Evolutionary conservation across 768 basidiomycete genomes (phyloP).

Genomic region (Paxillus rubicundulus): DNA sequence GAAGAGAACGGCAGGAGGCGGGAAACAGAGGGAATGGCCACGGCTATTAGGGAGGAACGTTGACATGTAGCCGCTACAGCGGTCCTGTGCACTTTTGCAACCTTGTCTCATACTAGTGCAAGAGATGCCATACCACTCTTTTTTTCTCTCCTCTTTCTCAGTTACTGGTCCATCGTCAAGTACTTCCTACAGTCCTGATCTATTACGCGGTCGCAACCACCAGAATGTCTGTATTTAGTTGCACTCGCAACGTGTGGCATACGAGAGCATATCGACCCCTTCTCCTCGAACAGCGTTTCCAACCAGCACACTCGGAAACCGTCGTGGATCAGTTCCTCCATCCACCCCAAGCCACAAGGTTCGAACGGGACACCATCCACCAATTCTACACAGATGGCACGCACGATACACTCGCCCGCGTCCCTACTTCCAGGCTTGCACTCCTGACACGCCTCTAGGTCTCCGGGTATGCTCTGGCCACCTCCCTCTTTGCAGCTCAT

Average conservation of each 20-base stretch:
- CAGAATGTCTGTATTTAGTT: background rate
- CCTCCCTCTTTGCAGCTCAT: background rate
- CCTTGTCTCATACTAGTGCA: slow-evolving; percentile 18
- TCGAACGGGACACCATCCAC: slow-evolving; percentile 1
- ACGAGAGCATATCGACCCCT: slow-evolving; percentile 1
- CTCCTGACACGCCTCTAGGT: background rate
- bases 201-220: background rate
- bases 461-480: background rate
- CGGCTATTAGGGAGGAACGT: slow-evolving; percentile 54
- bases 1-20: slow-evolving; percentile 49
- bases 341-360: slow-evolving; percentile 1
- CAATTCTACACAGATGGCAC: background rate
- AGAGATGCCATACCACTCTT: slow-evolving; percentile 19
- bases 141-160: slow-evolving; percentile 5
- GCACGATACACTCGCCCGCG: slow-evolving; percentile 1
- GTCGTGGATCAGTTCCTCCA: slow-evolving; percentile 4
- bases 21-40: slow-evolving; percentile 56
- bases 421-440: slow-evolving; percentile 4
- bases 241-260: background rate
- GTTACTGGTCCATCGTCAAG: background rate
- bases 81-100: slow-evolving; percentile 29
- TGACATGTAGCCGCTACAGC: slow-evolving; percentile 38
- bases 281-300: slow-evolving; percentile 11
- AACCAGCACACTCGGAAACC: background rate
- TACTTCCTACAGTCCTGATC: slow-evolving; percentile 5